Evolutionary conservation across 345 rosid species (phyloP).

Genomic region (Citrus mangshanensis): DNA sequence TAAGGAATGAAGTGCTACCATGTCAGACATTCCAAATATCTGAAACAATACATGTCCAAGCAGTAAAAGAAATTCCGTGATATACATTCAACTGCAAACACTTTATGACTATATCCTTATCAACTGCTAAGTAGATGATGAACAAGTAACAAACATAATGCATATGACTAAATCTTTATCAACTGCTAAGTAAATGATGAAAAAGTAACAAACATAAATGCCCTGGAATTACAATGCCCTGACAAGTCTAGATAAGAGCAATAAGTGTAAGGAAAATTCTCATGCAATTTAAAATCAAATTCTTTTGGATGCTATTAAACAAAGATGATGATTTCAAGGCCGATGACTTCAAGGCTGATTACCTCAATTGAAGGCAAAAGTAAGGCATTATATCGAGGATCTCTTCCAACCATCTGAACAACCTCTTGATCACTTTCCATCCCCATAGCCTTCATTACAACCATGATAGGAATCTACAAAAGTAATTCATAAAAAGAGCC

Average conservation of each 20-base stretch:
- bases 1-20: background rate
- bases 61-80: background rate
- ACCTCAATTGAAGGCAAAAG: constrained; percentile 91
- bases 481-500: background rate
- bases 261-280: background rate
- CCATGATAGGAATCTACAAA: constrained; percentile 75
- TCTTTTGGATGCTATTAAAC: background rate
- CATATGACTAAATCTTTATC: background rate
- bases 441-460: constrained; percentile 92
- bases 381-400: constrained; percentile 73
- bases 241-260: background rate
- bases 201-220: background rate
- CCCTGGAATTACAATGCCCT: background rate
- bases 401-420: constrained; percentile 93
- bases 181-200: background rate
- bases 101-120: background rate
- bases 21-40: background rate
- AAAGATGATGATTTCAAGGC: background rate
- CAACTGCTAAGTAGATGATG: background rate
- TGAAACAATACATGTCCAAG: background rate
- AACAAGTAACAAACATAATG: background rate
- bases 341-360: constrained; percentile 20
- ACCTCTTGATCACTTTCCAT: constrained; percentile 98
- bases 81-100: constrained; percentile 2
- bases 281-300: background rate